A percentile compares a stretch with the other conserved stretches of the same genome.
phyloP scores from a whole-genome alignment of 2,329 filamentous ascomycete species.

The Fusarium burgessii region DNA sequence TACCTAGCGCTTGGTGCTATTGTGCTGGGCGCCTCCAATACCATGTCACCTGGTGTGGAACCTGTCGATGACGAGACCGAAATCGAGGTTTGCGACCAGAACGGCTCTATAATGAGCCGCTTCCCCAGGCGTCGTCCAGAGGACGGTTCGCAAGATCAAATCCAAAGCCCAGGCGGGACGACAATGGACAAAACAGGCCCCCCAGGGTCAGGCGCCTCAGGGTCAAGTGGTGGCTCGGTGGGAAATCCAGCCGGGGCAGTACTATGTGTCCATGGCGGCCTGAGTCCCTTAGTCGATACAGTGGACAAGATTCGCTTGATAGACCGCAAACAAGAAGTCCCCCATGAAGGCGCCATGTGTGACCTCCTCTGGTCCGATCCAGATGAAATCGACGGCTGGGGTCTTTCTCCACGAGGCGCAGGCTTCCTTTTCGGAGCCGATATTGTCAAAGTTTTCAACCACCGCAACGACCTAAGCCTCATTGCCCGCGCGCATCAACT shows the following conservation, averaged over 20 bases:
- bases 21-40: conserved; percentile 85
- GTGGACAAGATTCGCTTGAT: conserved; percentile 96
- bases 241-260: conserved; percentile 84
- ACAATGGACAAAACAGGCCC: conserved; percentile 67
- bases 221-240: conserved; percentile 71
- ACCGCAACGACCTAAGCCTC: conserved; percentile 89
- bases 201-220: conserved; percentile 83
- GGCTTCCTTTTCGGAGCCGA: conserved; percentile 96
- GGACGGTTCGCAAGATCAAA: conserved; percentile 44
- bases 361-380: conserved; percentile 98
- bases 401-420: conserved; percentile 90
- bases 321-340: conserved; percentile 97
- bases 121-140: conserved; percentile 66
- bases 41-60: conserved; percentile 64
- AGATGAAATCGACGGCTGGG: conserved; percentile 98
- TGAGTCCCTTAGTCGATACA: conserved; percentile 90
- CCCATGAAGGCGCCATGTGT: conserved; percentile 98
- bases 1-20: conserved; percentile 92
- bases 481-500: conserved; percentile 96
- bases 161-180: conserved; percentile 46
- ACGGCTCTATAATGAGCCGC: conserved; percentile 80
- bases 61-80: conserved; percentile 80
- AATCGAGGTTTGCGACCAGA: conserved; percentile 91
- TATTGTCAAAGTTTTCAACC: conserved; percentile 96
- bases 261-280: conserved; percentile 93